Evolutionary conservation across 306 rosid genomes (phyloP).

Genomic region (Trifolium fragiferum): DNA sequence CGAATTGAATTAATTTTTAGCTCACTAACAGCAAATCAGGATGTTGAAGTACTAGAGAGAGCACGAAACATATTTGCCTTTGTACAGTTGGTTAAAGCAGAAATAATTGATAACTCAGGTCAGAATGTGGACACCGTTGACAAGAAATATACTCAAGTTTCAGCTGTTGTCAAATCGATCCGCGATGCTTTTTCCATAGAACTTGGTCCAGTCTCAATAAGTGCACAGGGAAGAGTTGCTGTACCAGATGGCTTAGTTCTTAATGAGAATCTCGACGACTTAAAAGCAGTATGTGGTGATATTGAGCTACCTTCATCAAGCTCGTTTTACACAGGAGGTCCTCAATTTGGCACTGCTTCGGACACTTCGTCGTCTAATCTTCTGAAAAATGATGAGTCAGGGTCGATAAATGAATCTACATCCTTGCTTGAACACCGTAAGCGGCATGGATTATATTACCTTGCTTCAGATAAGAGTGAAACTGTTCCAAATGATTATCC

Average conservation of each 20-base stretch:
- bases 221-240: constrained; percentile 81
- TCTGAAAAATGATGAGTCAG: constrained; percentile 56
- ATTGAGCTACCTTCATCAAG: constrained; percentile 56
- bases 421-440: constrained; percentile 89
- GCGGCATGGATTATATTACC: constrained; percentile 90
- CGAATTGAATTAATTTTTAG: constrained; percentile 61
- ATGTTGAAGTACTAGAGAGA: constrained; percentile 89
- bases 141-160: constrained; percentile 52
- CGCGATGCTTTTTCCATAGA: constrained; percentile 62
- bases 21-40: constrained; percentile 64
- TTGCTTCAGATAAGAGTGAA: constrained; percentile 75
- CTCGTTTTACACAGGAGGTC: constrained; percentile 53
- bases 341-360: constrained; percentile 41
- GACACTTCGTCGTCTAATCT: constrained; percentile 51
- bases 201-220: constrained; percentile 77
- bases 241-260: constrained; percentile 81
- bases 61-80: constrained; percentile 66
- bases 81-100: constrained; percentile 62
- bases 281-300: constrained; percentile 66
- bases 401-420: constrained; percentile 66
- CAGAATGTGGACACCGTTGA: constrained; percentile 47
- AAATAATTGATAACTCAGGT: constrained; percentile 45
- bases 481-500: constrained; percentile 66
- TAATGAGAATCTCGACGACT: constrained; percentile 73
- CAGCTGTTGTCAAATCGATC: constrained; percentile 54